Conservation (phyloP, 179 eudicot genomes). For the Nepenthes alata region DNA sequence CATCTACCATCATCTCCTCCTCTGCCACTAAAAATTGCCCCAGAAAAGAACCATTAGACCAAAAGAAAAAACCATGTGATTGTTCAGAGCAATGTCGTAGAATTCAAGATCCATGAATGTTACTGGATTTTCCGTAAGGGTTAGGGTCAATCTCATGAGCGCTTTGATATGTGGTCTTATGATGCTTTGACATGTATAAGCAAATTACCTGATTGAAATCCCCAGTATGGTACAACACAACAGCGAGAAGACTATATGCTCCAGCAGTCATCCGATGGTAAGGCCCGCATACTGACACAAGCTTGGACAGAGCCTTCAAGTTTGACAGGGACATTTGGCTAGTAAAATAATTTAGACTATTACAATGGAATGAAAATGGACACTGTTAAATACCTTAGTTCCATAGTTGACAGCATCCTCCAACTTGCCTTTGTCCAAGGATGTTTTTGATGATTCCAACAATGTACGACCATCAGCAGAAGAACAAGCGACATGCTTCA, state of each 20-base stretch:
- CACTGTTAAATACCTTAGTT: conserved; percentile 36
- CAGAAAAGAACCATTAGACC: no score
- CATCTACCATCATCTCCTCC: no score
- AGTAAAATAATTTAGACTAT: not conserved
- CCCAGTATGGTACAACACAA: conserved; percentile 74
- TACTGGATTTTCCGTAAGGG: no score
- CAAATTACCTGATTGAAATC: conserved; percentile 68
- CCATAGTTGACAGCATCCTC: conserved; percentile 80
- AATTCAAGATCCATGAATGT: no score
- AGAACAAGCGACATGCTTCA: conserved; percentile 75
- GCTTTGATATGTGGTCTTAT: not conserved
- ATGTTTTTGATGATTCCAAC: conserved; percentile 68
- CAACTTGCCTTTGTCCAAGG: conserved; percentile 74
- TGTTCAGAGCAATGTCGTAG: no score
- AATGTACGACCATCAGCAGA: conserved; percentile 83
- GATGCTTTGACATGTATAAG: not conserved
- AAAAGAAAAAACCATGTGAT: no score
- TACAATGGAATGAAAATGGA: not conserved
- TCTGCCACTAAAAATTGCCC: no score
- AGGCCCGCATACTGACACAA: conserved; percentile 71
- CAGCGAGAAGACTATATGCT: conserved; percentile 79
- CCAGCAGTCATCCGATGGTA: conserved; percentile 88
- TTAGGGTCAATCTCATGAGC: no score
- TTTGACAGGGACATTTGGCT: conserved; percentile 6
- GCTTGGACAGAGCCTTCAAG: conserved; percentile 61